Evolutionary conservation across 768 basidiomycete genomes (phyloP), one percentile per base, ranked within the genome.

Genomic region (Porphyrellus cyaneotinctus): DNA sequence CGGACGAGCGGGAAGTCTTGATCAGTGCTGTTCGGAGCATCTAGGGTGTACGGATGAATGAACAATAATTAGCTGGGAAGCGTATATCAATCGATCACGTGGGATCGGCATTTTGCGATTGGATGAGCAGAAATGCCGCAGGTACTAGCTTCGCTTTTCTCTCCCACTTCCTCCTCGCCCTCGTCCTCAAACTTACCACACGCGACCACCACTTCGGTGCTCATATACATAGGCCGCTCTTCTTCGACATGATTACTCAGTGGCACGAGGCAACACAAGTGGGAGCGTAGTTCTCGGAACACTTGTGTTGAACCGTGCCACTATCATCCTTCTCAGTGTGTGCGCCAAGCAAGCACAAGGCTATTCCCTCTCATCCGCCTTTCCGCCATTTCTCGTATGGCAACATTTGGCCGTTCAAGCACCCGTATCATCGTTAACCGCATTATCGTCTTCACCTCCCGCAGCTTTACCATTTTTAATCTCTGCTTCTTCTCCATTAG

Each of bases 261-360:
- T 43, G 58, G 51, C 59, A 61, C 63, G 38, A 51, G 14, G 53
- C 53, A 56, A 47, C 57, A 68, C 68, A 63, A 66, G 70, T 65
- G 74, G 70, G 75, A 77, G 77, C 75, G 77, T 61, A 67, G 75
- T 76, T 54, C 77, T 78, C 73, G 64, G 52, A 70, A 75, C 72
- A 65, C 72, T 69, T 68, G 72, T 68, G 33, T 47, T 59, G 51
- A 44, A 18, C 46, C 53, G 60, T 66, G 59, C 48, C 57, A n/a
- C 43, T 33, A 20, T 38, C 24, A 38, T 3, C 10, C 30, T 20
- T 20, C 20, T 10, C 17, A 20, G 10, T 32, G 36, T 37, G 23
- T 8, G 14, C 41, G 2, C 10, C 15, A 8, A n/a, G 22, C 42
- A 28, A 42, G 20, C n/a, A 3, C 20, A 31, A 26, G 4, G 13